Evolutionary conservation across 768 basidiomycete species (phyloP), one percentile per base, ranked within the genome.

Genomic region (Rhizopogon sp.): DNA sequence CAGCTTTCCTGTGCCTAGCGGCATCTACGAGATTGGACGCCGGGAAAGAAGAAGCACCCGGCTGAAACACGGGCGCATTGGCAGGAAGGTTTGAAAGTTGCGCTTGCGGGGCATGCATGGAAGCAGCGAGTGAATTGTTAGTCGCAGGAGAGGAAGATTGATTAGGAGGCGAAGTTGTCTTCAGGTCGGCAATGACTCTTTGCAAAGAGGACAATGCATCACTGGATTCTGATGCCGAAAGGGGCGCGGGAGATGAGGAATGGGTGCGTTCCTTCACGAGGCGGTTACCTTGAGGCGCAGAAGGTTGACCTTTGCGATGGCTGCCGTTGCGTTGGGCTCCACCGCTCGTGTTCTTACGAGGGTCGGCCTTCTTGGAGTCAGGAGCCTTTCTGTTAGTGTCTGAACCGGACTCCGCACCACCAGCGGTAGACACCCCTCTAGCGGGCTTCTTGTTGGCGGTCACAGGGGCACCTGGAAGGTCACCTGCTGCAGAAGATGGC

Each of bases 101-200:
- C 20, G 57, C 63, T 58, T 84, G 83, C 39, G 80, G 69, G 14
- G 72, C 70, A 58, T 80, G 73, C 64, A 81, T 77, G 42, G 79
- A 74, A 61, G 64, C 70, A 58, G 76, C 59, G 37, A 72, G 65
- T 3, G 70, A 66, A 49, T 73, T 76, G 56, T 64, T 73, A 41
- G 72, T 69, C 58, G 71, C 72, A 63, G 72, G 70, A 14, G 65
- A 57, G 7, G 71, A 61, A 0, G 55, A 41, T 62, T 71, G 80
- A 64, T 75, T 81, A 50, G 82, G 76, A 49, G 89, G 84, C 52
- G 90, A 85, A 3, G 91, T 80, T 16, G 88, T 87, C 79, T 93
- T 96, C 59, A 97, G 78, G 70, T 98, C 94, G 54, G 90, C 90
- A 62, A 98, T 98, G 69, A 97, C 88, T 55, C 91, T 84, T 66